Percentiles rank a stretch among this genome's conserved stretches.
These are phyloP conservation scores for Rhynchospora pubera DNA, from an alignment of 176 grass and related monocot species.

Conservation along the genomic window DNA sequence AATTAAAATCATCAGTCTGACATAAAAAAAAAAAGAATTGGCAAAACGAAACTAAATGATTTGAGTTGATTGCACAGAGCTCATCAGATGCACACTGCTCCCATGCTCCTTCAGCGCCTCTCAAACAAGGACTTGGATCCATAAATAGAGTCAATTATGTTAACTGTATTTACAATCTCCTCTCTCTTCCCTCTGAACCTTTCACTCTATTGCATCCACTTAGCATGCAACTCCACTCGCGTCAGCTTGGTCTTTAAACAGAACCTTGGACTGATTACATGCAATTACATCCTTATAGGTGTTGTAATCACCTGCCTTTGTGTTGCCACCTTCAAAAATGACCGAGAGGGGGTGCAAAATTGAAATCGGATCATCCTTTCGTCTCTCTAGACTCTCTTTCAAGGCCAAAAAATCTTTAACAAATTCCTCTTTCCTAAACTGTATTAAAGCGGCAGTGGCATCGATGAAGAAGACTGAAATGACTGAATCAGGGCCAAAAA, in stretches of 20 bases:
- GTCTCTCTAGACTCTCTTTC: slow-evolving; percentile 55
- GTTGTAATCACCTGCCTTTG: slow-evolving; percentile 57
- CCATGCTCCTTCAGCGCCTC: not conserved
- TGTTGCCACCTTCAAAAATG: slow-evolving; percentile 77
- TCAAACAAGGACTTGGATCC: not conserved
- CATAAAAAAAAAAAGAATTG: not conserved
- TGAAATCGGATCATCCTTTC: slow-evolving; percentile 45
- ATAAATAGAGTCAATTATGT: not conserved
- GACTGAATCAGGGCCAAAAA: slow-evolving; percentile 57
- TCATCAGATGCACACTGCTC: not conserved
- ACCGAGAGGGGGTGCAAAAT: slow-evolving; percentile 68
- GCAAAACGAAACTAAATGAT: not conserved
- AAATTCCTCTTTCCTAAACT: slow-evolving; percentile 64
- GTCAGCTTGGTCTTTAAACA: slow-evolving; percentile 84
- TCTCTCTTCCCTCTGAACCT: not conserved
- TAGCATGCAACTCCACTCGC: slow-evolving; percentile 27
- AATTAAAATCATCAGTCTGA: not conserved
- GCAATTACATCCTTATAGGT: slow-evolving; percentile 72
- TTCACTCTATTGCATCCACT: too few species aligned
- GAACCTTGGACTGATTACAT: slow-evolving; percentile 47
- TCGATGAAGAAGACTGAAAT: slow-evolving; percentile 64
- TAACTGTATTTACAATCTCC: not conserved
- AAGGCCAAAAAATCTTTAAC: slow-evolving; percentile 63
- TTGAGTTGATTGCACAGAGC: not conserved
- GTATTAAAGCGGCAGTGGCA: slow-evolving; percentile 55